Evolutionary conservation across 2,329 filamentous ascomycete genomes (phyloP).

Genomic region (Sporothrix humicola): DNA sequence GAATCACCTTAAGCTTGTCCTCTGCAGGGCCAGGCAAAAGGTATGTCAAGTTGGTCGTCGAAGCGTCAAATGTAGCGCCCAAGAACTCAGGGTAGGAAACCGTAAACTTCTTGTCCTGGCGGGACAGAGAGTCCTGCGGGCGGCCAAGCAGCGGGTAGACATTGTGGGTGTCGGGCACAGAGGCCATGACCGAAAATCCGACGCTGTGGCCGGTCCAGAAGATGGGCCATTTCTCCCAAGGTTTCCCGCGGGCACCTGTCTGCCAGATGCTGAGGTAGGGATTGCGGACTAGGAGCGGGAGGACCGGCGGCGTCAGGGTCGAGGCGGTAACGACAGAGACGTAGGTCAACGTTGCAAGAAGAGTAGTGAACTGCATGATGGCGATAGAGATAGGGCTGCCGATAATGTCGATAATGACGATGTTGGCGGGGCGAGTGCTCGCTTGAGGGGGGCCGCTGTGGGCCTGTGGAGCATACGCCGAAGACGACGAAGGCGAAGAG

Average conservation of each 20-base stretch:
- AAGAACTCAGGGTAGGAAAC: constrained; percentile 48
- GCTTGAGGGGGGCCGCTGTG: constrained; percentile 9
- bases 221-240: constrained; percentile 86
- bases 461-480: constrained; percentile 14
- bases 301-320: constrained; percentile 60
- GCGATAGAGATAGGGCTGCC: background rate
- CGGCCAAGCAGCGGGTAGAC: constrained; percentile 60
- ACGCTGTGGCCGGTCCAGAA: constrained; percentile 48
- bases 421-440: constrained; percentile 10
- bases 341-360: constrained; percentile 33
- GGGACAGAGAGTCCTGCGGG: constrained; percentile 55
- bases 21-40: constrained; percentile 42
- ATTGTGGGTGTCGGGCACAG: constrained; percentile 49
- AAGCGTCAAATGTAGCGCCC: constrained; percentile 40
- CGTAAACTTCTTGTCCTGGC: constrained; percentile 45
- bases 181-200: constrained; percentile 58
- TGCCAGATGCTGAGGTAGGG: constrained; percentile 68
- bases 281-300: constrained; percentile 64
- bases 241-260: constrained; percentile 69
- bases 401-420: background rate
- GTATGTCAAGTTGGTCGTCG: constrained; percentile 50
- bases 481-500: constrained; percentile 7
- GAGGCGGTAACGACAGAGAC: constrained; percentile 53
- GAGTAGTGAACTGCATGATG: constrained; percentile 33
- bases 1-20: constrained; percentile 47